Evolutionary conservation across 1,139 yeast species (phyloP).

Genomic region (Pichia sp.): DNA sequence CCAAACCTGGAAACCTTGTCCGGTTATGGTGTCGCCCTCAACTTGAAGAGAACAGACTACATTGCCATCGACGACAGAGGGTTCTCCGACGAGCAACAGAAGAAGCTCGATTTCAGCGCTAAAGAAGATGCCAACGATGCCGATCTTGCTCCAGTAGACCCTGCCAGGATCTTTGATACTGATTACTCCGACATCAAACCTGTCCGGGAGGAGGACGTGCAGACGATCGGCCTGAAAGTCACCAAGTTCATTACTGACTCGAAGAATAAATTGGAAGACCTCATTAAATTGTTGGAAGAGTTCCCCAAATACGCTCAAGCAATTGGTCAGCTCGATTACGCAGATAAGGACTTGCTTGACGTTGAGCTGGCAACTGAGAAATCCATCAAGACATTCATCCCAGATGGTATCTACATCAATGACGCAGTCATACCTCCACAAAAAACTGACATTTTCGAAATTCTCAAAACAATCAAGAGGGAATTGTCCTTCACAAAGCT

Average conservation of each 20-base stretch:
- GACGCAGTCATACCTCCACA: slow-evolving; percentile 50
- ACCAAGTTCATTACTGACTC: slow-evolving; percentile 39
- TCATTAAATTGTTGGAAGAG: slow-evolving; percentile 42
- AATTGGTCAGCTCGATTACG: slow-evolving; percentile 32
- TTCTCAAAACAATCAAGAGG: slow-evolving; percentile 35
- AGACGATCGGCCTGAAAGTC: slow-evolving; percentile 44
- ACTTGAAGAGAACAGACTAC: slow-evolving; percentile 61
- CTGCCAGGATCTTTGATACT: not conserved
- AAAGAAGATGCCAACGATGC: slow-evolving; percentile 6
- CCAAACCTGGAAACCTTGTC: slow-evolving; percentile 32
- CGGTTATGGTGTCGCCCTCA: slow-evolving; percentile 67
- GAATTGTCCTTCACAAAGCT: slow-evolving; percentile 38
- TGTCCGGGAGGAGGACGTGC: slow-evolving; percentile 34
- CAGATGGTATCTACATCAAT: slow-evolving; percentile 57
- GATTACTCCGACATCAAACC: slow-evolving; percentile 29
- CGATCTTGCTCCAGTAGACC: slow-evolving; percentile 1
- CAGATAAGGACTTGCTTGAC: slow-evolving; percentile 36
- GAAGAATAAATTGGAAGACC: slow-evolving; percentile 34
- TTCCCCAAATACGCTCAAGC: slow-evolving; percentile 48
- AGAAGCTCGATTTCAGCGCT: slow-evolving; percentile 20
- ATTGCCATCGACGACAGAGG: slow-evolving; percentile 60
- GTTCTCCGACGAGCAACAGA: slow-evolving; percentile 26
- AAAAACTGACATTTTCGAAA: slow-evolving; percentile 43
- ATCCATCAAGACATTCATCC: slow-evolving; percentile 31
- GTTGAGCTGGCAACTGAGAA: slow-evolving; percentile 3